Percentiles rank a stretch among this genome's conserved stretches.
These are phyloP conservation scores for Elsinoe ampelina DNA, from an alignment of 2,329 filamentous ascomycete genomes.

Conservation along the genomic window DNA sequence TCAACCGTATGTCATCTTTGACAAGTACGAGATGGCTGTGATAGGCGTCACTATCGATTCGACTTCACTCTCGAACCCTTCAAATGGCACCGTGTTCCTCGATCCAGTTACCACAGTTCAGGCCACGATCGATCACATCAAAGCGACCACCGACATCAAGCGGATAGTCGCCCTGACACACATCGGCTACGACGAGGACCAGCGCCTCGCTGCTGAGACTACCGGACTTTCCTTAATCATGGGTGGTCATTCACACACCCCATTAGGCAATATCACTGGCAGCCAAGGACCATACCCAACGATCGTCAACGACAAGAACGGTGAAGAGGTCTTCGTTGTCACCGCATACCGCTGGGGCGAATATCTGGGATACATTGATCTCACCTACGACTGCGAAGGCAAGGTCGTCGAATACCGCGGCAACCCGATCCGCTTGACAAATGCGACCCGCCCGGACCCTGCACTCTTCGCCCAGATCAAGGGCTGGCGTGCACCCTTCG, in stretches of 20 bases:
- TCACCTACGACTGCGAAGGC: conserved; percentile 52
- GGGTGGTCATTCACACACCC: conserved; percentile 51
- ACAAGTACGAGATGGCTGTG: conserved; percentile 51
- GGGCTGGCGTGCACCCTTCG: conserved; percentile 52
- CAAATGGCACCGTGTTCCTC: conserved; percentile 48
- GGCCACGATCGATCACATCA: conserved; percentile 52
- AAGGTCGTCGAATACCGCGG: conserved; percentile 55
- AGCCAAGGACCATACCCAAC: conserved; percentile 56
- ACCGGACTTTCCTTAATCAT: conserved; percentile 60
- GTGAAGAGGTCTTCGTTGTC: conserved; percentile 59
- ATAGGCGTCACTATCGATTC: conserved; percentile 56
- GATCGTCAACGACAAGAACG: conserved; percentile 50
- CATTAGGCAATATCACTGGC: conserved; percentile 50
- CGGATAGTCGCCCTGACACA: conserved; percentile 59
- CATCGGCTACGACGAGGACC: conserved; percentile 57
- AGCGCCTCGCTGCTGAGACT: conserved; percentile 50
- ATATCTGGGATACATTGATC: conserved; percentile 58
- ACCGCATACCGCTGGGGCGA: conserved; percentile 61
- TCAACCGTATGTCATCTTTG: conserved; percentile 56
- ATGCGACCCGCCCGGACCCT: conserved; percentile 49
- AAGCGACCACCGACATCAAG: conserved; percentile 51
- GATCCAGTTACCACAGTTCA: conserved; percentile 52
- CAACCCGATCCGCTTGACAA: conserved; percentile 55
- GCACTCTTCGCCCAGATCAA: conserved; percentile 50
- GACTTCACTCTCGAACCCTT: conserved; percentile 51